Evolutionary conservation across 2,329 filamentous ascomycete genomes (phyloP).

Genomic region (Amauroascus verrucosus): DNA sequence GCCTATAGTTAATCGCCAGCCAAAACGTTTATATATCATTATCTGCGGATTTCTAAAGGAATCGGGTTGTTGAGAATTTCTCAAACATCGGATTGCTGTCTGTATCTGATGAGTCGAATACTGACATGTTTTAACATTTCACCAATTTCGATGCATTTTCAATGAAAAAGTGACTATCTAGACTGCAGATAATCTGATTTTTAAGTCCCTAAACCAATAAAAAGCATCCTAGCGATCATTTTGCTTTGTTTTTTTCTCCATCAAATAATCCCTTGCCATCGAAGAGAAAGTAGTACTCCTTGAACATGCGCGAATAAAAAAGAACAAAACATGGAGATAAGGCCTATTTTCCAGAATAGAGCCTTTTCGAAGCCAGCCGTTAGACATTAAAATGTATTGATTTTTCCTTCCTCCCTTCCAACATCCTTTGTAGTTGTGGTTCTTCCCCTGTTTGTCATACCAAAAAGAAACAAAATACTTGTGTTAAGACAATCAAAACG

Average conservation of each 20-base stretch:
- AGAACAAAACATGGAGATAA: neutral
- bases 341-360: neutral
- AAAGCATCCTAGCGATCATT: neutral
- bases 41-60: too few species aligned
- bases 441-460: neutral
- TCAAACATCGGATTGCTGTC: too few species aligned
- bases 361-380: neutral
- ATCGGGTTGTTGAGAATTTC: too few species aligned
- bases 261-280: neutral
- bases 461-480: neutral
- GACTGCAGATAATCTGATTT: neutral
- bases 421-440: neutral
- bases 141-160: slow-evolving; percentile 1
- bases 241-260: neutral
- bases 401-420: neutral
- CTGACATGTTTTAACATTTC: too few species aligned
- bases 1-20: too few species aligned
- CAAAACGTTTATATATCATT: too few species aligned
- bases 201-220: slow-evolving; percentile 7
- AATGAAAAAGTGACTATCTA: neutral
- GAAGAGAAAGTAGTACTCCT: neutral
- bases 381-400: neutral
- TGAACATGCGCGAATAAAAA: neutral
- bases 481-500: slow-evolving; percentile 4
- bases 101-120: too few species aligned